A percentile compares a stretch with the other conserved stretches of the same genome.
phyloP scores from a whole-genome alignment of 768 basidiomycete genomes.

The Mycena filopes region DNA sequence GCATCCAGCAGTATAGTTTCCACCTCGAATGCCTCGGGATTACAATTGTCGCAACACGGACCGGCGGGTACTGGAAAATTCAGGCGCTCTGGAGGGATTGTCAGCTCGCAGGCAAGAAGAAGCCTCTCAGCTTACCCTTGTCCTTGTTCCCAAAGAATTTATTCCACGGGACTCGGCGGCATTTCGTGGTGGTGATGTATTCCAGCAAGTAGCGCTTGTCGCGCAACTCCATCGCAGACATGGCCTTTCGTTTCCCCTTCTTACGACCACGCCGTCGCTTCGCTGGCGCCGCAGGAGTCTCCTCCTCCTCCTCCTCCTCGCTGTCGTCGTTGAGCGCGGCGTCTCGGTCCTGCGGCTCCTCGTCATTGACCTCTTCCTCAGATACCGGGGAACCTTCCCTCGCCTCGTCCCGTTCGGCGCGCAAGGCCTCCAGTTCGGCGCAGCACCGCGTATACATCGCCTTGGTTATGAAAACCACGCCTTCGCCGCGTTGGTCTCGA shows the following conservation, averaged over 20 bases:
- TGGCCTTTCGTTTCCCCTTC: too few relatives aligned
- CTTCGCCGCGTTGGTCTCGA: slow-evolving; percentile 1
- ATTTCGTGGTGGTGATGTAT: slow-evolving; percentile 14
- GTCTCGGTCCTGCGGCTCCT: not conserved
- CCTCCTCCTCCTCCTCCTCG: not conserved
- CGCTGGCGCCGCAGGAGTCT: not conserved
- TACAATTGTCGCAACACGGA: slow-evolving; percentile 23
- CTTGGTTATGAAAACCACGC: slow-evolving; percentile 21
- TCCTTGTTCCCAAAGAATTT: slow-evolving; percentile 17
- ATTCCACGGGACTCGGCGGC: slow-evolving; percentile 19
- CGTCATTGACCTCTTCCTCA: not conserved
- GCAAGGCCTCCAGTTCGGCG: slow-evolving; percentile 10
- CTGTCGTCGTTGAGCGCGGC: not conserved
- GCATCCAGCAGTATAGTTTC: not conserved
- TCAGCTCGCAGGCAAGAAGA: not conserved
- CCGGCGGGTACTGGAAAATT: not conserved
- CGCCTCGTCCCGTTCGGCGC: not conserved
- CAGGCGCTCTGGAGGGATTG: not conserved
- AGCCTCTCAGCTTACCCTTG: not conserved
- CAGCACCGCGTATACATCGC: slow-evolving; percentile 11
- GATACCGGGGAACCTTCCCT: not conserved
- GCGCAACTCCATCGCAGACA: slow-evolving; percentile 3
- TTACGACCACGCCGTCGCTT: too few relatives aligned
- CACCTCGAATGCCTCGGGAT: slow-evolving; percentile 2
- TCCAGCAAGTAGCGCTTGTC: slow-evolving; percentile 15